These are phyloP conservation scores for Colletotrichum brevisporum DNA, from an alignment of 2,329 filamentous ascomycete species.

Conservation along the genomic window DNA sequence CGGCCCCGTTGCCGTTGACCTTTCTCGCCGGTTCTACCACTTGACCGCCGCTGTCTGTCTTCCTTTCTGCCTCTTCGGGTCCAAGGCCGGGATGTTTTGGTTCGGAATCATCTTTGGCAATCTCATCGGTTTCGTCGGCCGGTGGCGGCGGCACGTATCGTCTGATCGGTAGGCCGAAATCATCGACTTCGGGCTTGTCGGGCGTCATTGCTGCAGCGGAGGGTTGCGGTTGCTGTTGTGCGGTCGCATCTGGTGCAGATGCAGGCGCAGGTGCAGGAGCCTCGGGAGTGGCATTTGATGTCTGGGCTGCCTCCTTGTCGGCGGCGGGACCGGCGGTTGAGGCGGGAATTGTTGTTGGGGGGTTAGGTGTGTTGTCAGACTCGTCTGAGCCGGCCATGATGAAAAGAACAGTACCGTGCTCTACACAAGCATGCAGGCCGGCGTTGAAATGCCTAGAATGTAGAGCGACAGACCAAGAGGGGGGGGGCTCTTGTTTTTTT, in stretches of 20 bases:
- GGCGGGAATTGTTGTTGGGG: constrained; percentile 18
- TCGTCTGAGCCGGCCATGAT: constrained; percentile 39
- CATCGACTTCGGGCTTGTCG: constrained; percentile 69
- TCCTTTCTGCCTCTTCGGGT: constrained; percentile 24
- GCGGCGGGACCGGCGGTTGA: constrained; percentile 40
- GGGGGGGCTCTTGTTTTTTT: constrained; percentile 31
- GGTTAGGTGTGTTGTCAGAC: constrained; percentile 27
- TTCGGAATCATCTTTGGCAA: constrained; percentile 22
- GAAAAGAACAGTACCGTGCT: constrained; percentile 23
- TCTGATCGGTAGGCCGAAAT: constrained; percentile 78
- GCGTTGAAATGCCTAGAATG: constrained; percentile 12
- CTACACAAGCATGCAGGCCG: constrained; percentile 34
- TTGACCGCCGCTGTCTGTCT: constrained; percentile 15
- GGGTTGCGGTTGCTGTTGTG: constrained; percentile 48
- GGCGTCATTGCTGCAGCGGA: constrained; percentile 48
- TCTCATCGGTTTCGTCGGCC: constrained; percentile 34
- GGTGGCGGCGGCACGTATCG: constrained; percentile 57
- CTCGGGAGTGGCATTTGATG: constrained; percentile 25
- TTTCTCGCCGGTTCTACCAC: constrained; percentile 35
- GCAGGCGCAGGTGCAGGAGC: constrained; percentile 1
- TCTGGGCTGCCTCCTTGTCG: constrained; percentile 45
- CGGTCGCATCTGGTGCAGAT: constrained; percentile 45
- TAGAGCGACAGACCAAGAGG: constrained; percentile 15
- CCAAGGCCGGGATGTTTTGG: constrained; percentile 20
- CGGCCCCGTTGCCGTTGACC: constrained; percentile 28